Conservation (phyloP, 192 early-diverging fungal species). For the Coemansia sp. region DNA sequence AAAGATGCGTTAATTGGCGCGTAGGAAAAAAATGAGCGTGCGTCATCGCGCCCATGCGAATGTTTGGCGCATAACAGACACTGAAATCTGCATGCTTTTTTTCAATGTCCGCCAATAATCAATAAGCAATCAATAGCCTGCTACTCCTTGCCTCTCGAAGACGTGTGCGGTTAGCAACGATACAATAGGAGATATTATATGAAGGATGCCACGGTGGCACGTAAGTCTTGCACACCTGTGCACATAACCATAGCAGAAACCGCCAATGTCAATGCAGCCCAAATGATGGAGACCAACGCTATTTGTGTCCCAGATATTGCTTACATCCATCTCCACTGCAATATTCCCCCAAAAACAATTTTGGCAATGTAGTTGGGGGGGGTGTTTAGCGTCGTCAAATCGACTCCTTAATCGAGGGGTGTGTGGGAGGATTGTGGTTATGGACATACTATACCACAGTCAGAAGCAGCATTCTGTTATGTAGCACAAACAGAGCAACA, state of each 20-base stretch:
- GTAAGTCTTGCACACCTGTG: not conserved
- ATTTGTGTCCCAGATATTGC: too few species aligned
- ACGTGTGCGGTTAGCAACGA: not conserved
- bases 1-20: constrained; percentile 7
- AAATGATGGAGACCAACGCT: too few species aligned
- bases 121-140: constrained; percentile 27
- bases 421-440: constrained; percentile 6
- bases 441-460: constrained; percentile 12
- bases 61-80: constrained; percentile 4
- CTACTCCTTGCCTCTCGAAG: not conserved
- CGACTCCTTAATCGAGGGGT: not conserved
- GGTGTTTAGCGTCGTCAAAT: not conserved
- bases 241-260: not conserved
- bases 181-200: too few species aligned
- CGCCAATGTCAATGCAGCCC: too few species aligned
- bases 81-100: not conserved
- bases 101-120: not conserved
- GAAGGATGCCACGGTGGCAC: not conserved
- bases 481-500: not conserved
- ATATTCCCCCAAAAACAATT: not conserved
- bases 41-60: constrained; percentile 1
- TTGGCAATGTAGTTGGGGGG: not conserved
- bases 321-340: too few species aligned
- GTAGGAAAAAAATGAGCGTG: not conserved
- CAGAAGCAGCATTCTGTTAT: constrained; percentile 1